Conservation (phyloP, 2,329 filamentous ascomycete genomes). For the Aureobasidium melanogenum region DNA sequence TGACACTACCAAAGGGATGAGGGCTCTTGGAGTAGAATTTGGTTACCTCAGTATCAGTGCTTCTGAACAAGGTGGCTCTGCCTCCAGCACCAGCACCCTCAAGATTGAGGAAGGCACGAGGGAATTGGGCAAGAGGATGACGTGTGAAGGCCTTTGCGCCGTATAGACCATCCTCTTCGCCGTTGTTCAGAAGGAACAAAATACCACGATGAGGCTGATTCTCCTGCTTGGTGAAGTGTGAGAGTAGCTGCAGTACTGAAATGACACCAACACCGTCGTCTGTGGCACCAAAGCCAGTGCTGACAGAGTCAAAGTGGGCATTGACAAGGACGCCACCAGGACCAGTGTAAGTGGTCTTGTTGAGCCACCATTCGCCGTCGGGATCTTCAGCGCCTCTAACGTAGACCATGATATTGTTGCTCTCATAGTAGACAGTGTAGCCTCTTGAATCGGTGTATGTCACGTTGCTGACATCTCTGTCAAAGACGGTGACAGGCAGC, state of each 20-base stretch:
- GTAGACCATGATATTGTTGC: slow-evolving; percentile 85
- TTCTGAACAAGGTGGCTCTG: slow-evolving; percentile 76
- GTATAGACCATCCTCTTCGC: slow-evolving; percentile 86
- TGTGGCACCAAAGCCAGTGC: slow-evolving; percentile 85
- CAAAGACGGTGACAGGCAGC: slow-evolving; percentile 53
- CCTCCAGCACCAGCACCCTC: slow-evolving; percentile 92
- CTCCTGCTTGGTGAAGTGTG: slow-evolving; percentile 65
- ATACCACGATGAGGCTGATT: slow-evolving; percentile 72
- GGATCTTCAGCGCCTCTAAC: slow-evolving; percentile 71
- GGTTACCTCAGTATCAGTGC: slow-evolving; percentile 79
- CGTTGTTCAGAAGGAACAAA: slow-evolving; percentile 84
- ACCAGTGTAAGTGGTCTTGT: slow-evolving; percentile 29
- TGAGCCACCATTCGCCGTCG: slow-evolving; percentile 63
- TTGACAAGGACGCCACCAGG: slow-evolving; percentile 78
- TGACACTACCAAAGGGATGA: slow-evolving; percentile 74
- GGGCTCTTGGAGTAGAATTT: slow-evolving; percentile 62
- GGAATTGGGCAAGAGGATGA: slow-evolving; percentile 69
- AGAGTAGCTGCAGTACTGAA: slow-evolving; percentile 75
- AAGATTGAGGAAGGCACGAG: slow-evolving; percentile 85
- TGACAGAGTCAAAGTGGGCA: slow-evolving; percentile 89
- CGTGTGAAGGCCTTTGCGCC: slow-evolving; percentile 78
- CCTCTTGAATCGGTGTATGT: slow-evolving; percentile 40
- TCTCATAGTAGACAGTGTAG: slow-evolving; percentile 69
- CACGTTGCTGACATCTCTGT: slow-evolving; percentile 70
- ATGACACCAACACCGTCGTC: slow-evolving; percentile 89